Evolutionary conservation across 2,329 filamentous ascomycete species (phyloP).

Genomic region (Aureobasidium sp.): DNA sequence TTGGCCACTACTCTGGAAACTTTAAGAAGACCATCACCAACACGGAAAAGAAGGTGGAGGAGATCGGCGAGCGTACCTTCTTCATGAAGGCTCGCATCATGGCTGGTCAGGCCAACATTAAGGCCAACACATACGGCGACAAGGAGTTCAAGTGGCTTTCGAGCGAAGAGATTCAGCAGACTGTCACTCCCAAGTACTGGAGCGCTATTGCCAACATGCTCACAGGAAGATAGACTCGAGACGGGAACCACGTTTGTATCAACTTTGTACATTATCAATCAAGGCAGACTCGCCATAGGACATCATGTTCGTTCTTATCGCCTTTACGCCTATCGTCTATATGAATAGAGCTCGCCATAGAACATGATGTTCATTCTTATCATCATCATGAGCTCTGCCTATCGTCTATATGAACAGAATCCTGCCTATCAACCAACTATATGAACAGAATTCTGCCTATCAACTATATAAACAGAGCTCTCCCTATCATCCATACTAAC

Average conservation of each 20-base stretch:
- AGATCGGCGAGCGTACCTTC: slow-evolving; percentile 73
- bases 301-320: background rate
- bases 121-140: slow-evolving; percentile 61
- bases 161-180: slow-evolving; percentile 71
- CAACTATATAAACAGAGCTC: too few species aligned
- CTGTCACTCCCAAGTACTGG: slow-evolving; percentile 62
- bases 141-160: slow-evolving; percentile 87
- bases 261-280: slow-evolving; percentile 8
- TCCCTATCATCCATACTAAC: too few species aligned
- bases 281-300: background rate
- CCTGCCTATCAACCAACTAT: too few species aligned
- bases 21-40: slow-evolving; percentile 33
- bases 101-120: slow-evolving; percentile 84
- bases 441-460: too few species aligned
- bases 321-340: background rate
- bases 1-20: slow-evolving; percentile 65
- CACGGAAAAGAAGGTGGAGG: slow-evolving; percentile 25
- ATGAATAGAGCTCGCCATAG: background rate
- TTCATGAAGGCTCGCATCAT: slow-evolving; percentile 96
- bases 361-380: too few species aligned
- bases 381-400: too few species aligned
- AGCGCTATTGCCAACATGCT: slow-evolving; percentile 73
- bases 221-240: slow-evolving; percentile 52
- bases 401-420: too few species aligned
- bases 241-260: background rate